These are phyloP conservation scores for Cercospora brassicicola DNA, from an alignment of 2,329 filamentous ascomycete species.

Conservation along the genomic window DNA sequence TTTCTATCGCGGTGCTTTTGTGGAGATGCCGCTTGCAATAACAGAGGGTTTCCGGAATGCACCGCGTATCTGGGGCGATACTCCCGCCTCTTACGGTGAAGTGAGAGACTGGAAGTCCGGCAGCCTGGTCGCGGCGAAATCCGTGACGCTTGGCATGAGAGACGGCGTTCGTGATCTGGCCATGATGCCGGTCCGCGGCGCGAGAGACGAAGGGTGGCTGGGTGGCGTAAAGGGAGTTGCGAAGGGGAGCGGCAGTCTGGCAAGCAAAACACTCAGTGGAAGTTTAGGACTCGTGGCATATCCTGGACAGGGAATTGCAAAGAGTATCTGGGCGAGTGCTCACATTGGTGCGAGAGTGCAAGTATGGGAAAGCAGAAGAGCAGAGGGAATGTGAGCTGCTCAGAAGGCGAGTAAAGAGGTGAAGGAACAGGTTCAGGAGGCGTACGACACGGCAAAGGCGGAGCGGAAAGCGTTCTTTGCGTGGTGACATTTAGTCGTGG, in stretches of 20 bases:
- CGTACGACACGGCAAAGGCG: not conserved
- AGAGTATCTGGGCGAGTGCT: not conserved
- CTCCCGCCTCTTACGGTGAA: constrained; percentile 70
- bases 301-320: not conserved
- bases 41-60: constrained; percentile 86
- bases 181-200: constrained; percentile 71
- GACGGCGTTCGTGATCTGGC: constrained; percentile 79
- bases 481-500: not conserved
- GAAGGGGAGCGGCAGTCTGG: constrained; percentile 62
- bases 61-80: constrained; percentile 79
- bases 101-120: constrained; percentile 77
- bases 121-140: constrained; percentile 71
- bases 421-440: not conserved
- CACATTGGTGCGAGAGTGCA: not conserved
- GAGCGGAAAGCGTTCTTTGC: not conserved
- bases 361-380: not conserved
- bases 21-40: constrained; percentile 79
- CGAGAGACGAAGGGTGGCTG: constrained; percentile 51
- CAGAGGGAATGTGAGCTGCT: not conserved
- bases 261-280: constrained; percentile 76
- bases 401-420: not conserved
- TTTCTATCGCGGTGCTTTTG: constrained; percentile 53
- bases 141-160: constrained; percentile 61
- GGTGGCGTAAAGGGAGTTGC: constrained; percentile 33
- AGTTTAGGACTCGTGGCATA: not conserved